These are phyloP conservation scores for Botrytis porri DNA, from an alignment of 2,329 filamentous ascomycete species.

Conservation along the genomic window DNA sequence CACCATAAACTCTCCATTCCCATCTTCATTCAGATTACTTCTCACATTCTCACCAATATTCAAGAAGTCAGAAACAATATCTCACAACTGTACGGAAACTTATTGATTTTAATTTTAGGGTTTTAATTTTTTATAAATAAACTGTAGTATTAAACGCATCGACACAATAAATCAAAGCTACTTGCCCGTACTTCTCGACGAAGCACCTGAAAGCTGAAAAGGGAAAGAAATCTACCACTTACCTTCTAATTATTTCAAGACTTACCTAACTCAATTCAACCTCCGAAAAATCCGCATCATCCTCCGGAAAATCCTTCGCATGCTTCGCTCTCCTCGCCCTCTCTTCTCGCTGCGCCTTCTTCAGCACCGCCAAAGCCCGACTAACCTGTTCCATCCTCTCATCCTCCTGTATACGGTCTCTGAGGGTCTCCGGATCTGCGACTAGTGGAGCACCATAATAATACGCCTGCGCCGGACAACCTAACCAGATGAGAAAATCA, in stretches of 20 bases:
- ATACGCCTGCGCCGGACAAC: background rate
- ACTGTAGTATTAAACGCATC: no score
- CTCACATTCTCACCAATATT: rapidly evolving
- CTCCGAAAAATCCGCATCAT: background rate
- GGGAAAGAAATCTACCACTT: no score
- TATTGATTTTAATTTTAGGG: no score
- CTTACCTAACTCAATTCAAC: background rate
- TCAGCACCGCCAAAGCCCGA: no score
- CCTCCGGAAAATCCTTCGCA: background rate
- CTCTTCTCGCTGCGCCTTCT: background rate
- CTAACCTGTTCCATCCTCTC: no score
- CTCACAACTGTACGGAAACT: background rate
- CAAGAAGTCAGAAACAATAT: background rate
- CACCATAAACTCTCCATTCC: no score
- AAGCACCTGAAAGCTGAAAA: no score
- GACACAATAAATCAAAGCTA: no score
- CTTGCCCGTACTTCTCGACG: no score
- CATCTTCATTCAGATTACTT: rapidly evolving
- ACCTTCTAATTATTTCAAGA: no score
- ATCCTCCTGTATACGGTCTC: background rate
- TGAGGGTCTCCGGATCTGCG: background rate
- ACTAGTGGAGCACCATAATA: background rate
- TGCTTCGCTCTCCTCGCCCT: background rate
- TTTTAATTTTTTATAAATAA: no score
- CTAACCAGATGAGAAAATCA: constrained; percentile 6